These are phyloP conservation scores for Candida vaughaniae DNA, from an alignment of 805 yeast species.

Conservation along the genomic window DNA sequence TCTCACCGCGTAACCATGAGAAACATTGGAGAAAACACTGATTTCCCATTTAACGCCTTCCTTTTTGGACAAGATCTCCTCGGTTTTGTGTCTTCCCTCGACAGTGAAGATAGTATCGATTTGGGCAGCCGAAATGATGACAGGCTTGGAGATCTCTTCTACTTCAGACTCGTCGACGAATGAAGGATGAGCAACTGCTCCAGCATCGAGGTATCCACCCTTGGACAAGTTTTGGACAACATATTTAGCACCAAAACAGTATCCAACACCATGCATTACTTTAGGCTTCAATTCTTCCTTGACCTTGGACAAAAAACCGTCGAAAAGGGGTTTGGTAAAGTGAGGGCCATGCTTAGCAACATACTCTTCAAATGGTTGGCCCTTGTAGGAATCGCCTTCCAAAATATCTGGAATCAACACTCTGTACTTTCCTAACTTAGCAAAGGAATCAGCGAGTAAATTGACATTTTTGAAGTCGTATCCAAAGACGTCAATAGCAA, in stretches of 20 bases:
- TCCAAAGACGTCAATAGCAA: slow-evolving; percentile 73
- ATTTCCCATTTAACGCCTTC: slow-evolving; percentile 55
- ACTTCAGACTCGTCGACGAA: slow-evolving; percentile 66
- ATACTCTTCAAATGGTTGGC: slow-evolving; percentile 44
- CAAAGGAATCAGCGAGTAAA: slow-evolving; percentile 66
- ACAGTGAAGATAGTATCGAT: slow-evolving; percentile 59
- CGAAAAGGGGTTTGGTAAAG: slow-evolving; percentile 48
- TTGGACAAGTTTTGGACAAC: slow-evolving; percentile 51
- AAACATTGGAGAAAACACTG: slow-evolving; percentile 58
- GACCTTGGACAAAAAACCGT: slow-evolving; percentile 45
- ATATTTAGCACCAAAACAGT: slow-evolving; percentile 83
- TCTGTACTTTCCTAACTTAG: slow-evolving; percentile 53
- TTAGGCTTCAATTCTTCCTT: slow-evolving; percentile 33
- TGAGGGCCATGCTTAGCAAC: slow-evolving; percentile 48
- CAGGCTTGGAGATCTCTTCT: slow-evolving; percentile 52
- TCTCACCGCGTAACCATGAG: slow-evolving; percentile 79
- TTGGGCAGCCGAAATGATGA: slow-evolving; percentile 76
- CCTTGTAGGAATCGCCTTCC: slow-evolving; percentile 41
- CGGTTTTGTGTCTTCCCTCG: slow-evolving; percentile 64
- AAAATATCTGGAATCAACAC: slow-evolving; percentile 79
- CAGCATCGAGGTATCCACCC: slow-evolving; percentile 38
- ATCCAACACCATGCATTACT: slow-evolving; percentile 60
- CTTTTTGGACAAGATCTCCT: slow-evolving; percentile 45
- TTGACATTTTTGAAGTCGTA: slow-evolving; percentile 52
- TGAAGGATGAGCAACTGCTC: slow-evolving; percentile 85